Conservation (phyloP, 306 rosid species). For the Vigna radiata region DNA sequence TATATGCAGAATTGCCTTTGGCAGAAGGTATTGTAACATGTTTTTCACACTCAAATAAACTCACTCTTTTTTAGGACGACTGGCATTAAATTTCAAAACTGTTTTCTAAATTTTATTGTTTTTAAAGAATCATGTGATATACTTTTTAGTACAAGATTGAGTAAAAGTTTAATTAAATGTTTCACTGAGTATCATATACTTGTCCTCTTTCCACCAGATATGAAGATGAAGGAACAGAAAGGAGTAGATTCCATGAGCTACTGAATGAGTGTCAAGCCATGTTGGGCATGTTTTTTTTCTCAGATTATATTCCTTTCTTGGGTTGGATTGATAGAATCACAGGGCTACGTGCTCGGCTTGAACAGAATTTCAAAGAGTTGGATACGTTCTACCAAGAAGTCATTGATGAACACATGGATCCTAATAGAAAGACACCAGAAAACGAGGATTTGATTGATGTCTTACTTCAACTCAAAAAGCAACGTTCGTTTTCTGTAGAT, state of each 20-base stretch:
- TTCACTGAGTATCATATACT: too few relatives aligned
- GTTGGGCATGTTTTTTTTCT: background rate
- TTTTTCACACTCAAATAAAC: too few relatives aligned
- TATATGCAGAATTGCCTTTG: conserved; percentile 53
- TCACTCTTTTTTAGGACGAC: too few relatives aligned
- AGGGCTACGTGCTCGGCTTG: conserved; percentile 25
- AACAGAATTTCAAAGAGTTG: conserved; percentile 35
- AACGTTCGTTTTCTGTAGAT: background rate
- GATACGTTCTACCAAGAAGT: conserved; percentile 43
- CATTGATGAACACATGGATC: conserved; percentile 16
- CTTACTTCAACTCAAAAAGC: background rate
- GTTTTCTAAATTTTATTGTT: too few relatives aligned
- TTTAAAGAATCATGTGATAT: too few relatives aligned
- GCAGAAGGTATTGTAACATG: conserved; percentile 33
- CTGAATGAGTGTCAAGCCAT: conserved; percentile 12
- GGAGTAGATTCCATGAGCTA: conserved; percentile 30
- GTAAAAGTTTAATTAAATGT: too few relatives aligned
- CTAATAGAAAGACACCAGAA: background rate
- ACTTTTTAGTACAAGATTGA: too few relatives aligned
- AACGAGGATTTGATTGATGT: background rate
- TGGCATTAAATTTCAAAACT: too few relatives aligned
- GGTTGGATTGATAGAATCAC: conserved; percentile 48
- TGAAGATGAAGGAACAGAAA: conserved; percentile 10
- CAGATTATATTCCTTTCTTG: conserved; percentile 43
- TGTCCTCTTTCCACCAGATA: background rate